Percentiles rank a stretch among this genome's conserved stretches.
Evolutionary conservation across 495 filamentous ascomycete genomes (phyloP).

Genomic region (Neurospora pannonica): DNA sequence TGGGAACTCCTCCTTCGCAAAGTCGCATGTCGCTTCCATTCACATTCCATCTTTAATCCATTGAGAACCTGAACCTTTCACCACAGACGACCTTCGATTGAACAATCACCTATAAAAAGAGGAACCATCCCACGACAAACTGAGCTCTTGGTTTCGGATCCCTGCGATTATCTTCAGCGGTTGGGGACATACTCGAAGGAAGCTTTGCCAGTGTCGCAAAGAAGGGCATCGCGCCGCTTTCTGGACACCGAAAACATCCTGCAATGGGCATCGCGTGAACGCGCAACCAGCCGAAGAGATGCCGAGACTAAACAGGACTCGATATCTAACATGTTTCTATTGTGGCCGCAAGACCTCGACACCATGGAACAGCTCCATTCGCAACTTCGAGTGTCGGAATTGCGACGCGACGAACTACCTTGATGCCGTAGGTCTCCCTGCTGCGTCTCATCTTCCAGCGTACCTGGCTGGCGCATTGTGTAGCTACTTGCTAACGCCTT

Average conservation of each 20-base stretch:
- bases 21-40: not conserved
- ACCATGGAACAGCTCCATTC: constrained; percentile 38
- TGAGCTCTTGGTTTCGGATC: not conserved
- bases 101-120: not conserved
- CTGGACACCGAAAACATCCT: not conserved
- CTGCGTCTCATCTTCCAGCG: not conserved
- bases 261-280: constrained; percentile 7
- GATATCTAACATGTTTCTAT: constrained; percentile 61
- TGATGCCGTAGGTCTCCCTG: constrained; percentile 45
- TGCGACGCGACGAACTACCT: constrained; percentile 80
- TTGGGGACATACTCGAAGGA: not conserved
- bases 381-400: constrained; percentile 57
- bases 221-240: not conserved
- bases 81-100: not conserved
- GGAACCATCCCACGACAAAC: not conserved
- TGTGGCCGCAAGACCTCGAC: constrained; percentile 56
- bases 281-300: constrained; percentile 8
- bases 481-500: not conserved
- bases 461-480: not conserved
- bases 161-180: not conserved
- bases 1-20: not conserved
- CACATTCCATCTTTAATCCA: not conserved
- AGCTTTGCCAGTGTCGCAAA: not conserved
- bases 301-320: constrained; percentile 18
- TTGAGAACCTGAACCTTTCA: not conserved